These are phyloP conservation scores for Sechiopsis laciniata DNA, from an alignment of 306 rosid species.

Conservation along the genomic window DNA sequence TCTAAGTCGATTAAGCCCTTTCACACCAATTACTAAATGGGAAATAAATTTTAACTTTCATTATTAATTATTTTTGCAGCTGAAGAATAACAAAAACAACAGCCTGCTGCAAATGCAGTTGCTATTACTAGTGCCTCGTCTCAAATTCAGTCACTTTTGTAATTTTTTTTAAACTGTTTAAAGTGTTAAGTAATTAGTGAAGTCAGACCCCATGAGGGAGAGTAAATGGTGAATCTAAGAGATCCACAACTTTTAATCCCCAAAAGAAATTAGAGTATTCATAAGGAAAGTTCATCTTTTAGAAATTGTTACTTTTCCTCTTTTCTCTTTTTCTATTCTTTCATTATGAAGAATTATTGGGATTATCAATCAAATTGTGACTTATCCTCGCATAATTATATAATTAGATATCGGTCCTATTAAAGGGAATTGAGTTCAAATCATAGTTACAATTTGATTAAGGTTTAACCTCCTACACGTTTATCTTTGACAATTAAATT, in stretches of 20 bases:
- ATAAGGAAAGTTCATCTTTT: constrained; percentile 5
- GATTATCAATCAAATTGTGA: too few species aligned
- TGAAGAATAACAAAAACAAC: neutral
- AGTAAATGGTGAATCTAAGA: constrained; percentile 21
- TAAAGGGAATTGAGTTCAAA: too few species aligned
- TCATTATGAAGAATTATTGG: too few species aligned
- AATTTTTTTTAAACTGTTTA: neutral
- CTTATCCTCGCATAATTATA: too few species aligned
- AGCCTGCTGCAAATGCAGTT: neutral
- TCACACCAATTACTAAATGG: constrained; percentile 28
- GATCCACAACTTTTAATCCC: constrained; percentile 12
- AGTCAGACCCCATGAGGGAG: neutral
- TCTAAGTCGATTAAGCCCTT: constrained; percentile 52
- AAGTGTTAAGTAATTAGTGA: constrained; percentile 5
- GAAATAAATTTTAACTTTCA: neutral
- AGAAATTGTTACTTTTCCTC: neutral
- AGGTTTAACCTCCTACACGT: too few species aligned
- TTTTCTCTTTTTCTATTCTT: neutral
- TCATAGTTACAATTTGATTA: too few species aligned
- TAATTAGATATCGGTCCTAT: too few species aligned
- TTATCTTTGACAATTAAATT: too few species aligned
- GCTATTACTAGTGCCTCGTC: neutral
- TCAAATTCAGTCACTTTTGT: constrained; percentile 1
- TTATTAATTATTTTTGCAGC: neutral
- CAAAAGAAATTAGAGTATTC: neutral